phyloP scores from a whole-genome alignment of 352 stramenopile genomes.

The Pythium apleroticum region DNA sequence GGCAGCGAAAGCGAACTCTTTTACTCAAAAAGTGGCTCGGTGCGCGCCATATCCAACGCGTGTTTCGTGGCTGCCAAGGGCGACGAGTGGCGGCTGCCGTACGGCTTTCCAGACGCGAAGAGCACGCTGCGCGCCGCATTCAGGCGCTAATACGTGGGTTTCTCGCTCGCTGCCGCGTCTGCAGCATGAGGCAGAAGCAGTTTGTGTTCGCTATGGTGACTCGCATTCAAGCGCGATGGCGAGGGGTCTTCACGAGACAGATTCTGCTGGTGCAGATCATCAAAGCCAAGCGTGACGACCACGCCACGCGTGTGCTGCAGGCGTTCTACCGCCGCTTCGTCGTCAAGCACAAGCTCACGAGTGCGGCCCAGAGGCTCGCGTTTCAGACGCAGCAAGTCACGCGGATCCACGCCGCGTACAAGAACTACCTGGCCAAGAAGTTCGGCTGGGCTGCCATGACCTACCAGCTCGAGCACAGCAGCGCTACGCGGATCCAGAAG shows the following conservation, averaged over 20 bases:
- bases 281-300: constrained; percentile 25
- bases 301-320: constrained; percentile 44
- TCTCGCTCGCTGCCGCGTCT: constrained; percentile 21
- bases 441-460: constrained; percentile 57
- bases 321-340: constrained; percentile 33
- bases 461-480: constrained; percentile 38
- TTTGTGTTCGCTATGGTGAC: not conserved
- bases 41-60: constrained; percentile 42
- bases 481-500: constrained; percentile 43
- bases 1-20: not conserved
- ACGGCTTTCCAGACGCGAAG: not conserved
- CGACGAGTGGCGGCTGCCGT: constrained; percentile 14
- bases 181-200: constrained; percentile 13
- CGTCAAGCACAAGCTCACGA: constrained; percentile 26
- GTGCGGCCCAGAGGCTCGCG: constrained; percentile 11
- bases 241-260: constrained; percentile 25
- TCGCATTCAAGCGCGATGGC: constrained; percentile 33
- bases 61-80: constrained; percentile 39
- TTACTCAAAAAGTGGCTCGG: constrained; percentile 38
- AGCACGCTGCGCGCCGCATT: constrained; percentile 19
- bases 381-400: constrained; percentile 27
- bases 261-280: not conserved
- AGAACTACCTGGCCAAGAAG: constrained; percentile 61
- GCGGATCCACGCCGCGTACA: constrained; percentile 50
- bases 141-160: constrained; percentile 30